Evolutionary conservation across 805 yeast genomes (phyloP).

Genomic region (Nakazawaea anatomiae): DNA sequence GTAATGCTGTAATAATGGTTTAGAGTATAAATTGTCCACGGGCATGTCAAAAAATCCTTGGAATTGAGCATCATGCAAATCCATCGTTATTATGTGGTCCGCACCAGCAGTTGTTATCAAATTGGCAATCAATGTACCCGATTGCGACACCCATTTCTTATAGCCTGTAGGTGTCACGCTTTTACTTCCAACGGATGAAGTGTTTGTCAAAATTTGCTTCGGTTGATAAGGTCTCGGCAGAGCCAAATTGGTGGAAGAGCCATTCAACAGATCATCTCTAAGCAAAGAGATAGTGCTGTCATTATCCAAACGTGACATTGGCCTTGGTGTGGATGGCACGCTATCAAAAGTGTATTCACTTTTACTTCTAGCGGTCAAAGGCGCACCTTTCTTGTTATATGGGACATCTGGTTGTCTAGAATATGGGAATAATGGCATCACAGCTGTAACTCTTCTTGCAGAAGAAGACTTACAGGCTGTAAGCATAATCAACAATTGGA

Average conservation of each 20-base stretch:
- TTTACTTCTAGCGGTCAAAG: slow-evolving; percentile 33
- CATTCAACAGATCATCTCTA: slow-evolving; percentile 1
- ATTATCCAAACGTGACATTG: slow-evolving; percentile 23
- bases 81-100: slow-evolving; percentile 96
- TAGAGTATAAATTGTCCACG: slow-evolving; percentile 87
- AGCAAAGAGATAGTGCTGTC: background rate
- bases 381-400: slow-evolving; percentile 72
- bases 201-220: slow-evolving; percentile 15
- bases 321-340: slow-evolving; percentile 41
- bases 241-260: background rate
- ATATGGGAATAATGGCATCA: slow-evolving; percentile 90
- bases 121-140: slow-evolving; percentile 88
- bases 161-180: slow-evolving; percentile 54
- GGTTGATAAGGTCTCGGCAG: slow-evolving; percentile 9
- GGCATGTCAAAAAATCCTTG: slow-evolving; percentile 97
- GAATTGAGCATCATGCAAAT: slow-evolving; percentile 94
- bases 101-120: slow-evolving; percentile 90
- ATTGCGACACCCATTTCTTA: slow-evolving; percentile 93
- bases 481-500: slow-evolving; percentile 76
- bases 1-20: slow-evolving; percentile 82
- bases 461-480: slow-evolving; percentile 93
- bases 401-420: slow-evolving; percentile 95
- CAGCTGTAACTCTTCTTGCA: slow-evolving; percentile 85
- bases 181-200: slow-evolving; percentile 12
- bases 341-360: slow-evolving; percentile 35